Evolutionary conservation across 305 asterid species (phyloP).

Genomic region (Solanum hybrid): DNA sequence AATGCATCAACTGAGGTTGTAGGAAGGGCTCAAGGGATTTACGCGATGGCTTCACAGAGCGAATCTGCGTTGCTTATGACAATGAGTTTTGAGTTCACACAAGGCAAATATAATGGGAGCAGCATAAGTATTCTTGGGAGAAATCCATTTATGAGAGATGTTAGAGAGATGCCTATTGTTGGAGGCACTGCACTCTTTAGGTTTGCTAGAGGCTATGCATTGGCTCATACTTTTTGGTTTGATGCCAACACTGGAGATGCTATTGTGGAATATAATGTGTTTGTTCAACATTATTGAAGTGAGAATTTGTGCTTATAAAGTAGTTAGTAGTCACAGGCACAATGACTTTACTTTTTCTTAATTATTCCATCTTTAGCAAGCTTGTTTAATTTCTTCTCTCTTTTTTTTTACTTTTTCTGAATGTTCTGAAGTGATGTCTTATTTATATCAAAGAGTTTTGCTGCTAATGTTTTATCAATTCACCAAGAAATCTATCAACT

Average conservation of each 20-base stretch:
- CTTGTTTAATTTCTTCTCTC: background rate
- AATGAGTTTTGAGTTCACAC: constrained; percentile 26
- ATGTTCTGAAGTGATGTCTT: background rate
- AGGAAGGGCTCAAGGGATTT: constrained; percentile 62
- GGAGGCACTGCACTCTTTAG: constrained; percentile 60
- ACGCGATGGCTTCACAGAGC: constrained; percentile 25
- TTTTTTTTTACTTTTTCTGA: background rate
- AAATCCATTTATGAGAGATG: constrained; percentile 26
- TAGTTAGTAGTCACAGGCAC: no score
- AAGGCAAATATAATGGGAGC: constrained; percentile 53
- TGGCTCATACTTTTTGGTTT: constrained; percentile 32
- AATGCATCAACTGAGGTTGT: constrained; percentile 28
- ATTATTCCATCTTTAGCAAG: background rate
- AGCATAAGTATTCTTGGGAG: constrained; percentile 41
- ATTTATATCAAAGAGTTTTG: background rate
- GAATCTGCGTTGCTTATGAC: constrained; percentile 27
- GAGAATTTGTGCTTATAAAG: no score
- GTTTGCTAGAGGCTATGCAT: constrained; percentile 53
- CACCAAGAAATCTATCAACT: background rate
- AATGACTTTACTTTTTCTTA: no score
- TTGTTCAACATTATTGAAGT: constrained; percentile 11
- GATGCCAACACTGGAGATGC: constrained; percentile 33
- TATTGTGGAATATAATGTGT: constrained; percentile 46
- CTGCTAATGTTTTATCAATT: background rate
- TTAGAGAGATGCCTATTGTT: constrained; percentile 61